phyloP scores from a whole-genome alignment of 2,329 filamentous ascomycete genomes.

The Metarhizium album region DNA sequence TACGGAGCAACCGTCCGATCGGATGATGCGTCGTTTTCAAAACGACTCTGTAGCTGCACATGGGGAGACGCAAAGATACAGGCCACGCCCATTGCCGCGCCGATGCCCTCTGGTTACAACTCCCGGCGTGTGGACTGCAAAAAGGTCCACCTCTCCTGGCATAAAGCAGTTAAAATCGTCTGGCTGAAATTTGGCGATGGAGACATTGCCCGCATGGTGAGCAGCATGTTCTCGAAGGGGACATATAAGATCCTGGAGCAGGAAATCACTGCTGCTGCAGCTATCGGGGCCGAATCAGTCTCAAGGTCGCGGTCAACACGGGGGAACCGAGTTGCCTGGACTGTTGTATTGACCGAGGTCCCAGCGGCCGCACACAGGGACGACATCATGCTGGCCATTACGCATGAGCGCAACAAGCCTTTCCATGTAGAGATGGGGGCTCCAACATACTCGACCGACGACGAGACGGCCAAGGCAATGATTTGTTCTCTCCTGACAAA shows the following conservation, averaged over 20 bases:
- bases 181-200: slow-evolving; percentile 19
- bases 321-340: slow-evolving; percentile 7
- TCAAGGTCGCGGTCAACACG: slow-evolving; percentile 10
- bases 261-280: too few relatives aligned
- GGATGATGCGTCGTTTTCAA: neutral
- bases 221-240: slow-evolving; percentile 12
- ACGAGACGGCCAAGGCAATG: slow-evolving; percentile 6
- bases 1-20: neutral
- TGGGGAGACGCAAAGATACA: too few relatives aligned
- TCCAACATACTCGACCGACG: slow-evolving; percentile 9
- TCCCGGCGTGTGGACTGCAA: slow-evolving; percentile 22
- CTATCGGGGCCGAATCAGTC: neutral
- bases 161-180: slow-evolving; percentile 17
- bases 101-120: slow-evolving; percentile 13
- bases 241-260: slow-evolving; percentile 9
- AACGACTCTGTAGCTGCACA: neutral
- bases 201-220: slow-evolving; percentile 12
- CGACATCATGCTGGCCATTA: neutral
- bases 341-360: neutral
- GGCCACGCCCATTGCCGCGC: slow-evolving; percentile 5
- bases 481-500: slow-evolving; percentile 20
- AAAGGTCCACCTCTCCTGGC: slow-evolving; percentile 26
- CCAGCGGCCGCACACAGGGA: neutral
- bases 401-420: neutral
- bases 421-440: slow-evolving; percentile 13